Evolutionary conservation across 1,139 yeast genomes (phyloP), one percentile per base, ranked within the genome.

Genomic region (Zygoascus meyerae): DNA sequence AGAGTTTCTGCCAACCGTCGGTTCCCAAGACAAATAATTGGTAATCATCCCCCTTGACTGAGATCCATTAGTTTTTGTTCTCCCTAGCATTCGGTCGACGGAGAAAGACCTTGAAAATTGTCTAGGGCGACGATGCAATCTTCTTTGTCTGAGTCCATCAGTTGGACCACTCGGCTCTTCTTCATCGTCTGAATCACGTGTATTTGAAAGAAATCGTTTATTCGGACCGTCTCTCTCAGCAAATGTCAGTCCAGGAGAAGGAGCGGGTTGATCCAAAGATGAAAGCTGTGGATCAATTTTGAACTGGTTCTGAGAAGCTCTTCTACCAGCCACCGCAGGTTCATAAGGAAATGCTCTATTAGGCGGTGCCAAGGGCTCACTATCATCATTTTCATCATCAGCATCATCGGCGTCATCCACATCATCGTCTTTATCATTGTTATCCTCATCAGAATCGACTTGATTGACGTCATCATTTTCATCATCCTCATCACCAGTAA

Each of bases 1-100:
- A 1, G 98, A 92, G 65, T 94, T 94, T 63, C 97, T 77, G n/a
- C 97, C 98, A 42, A 94, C 77, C 0, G 89, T 87, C 0, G 98
- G 97, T 26, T 77, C 77, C 90, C 95, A 90, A 0, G 97, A 87
- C 35, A 92, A 70, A 59, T 90, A 92, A 52, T 66, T 65, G 3
- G 70, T 58, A 14, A 63, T 61, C 71, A 67, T 67, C 10, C 56
- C 52, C 32, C 33, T 36, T 2, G 40, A 15, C 15, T 37, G 26
- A 15, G 54, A 49, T 26, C 48, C 48, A 33, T 45, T 45, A 2
- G 56, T 45, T 17, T 41, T 38, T 5, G 40, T 47, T 26, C 48
- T 31, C n/a, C 48, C 48, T 17, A 36, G 37, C 36, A 55, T 50
- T 26, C 55, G 48, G 35, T 61, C 64, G 30, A 62, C 46, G 2